These are phyloP conservation scores for Lolium perenne DNA, from an alignment of 176 grass and related monocot genomes.

Conservation along the genomic window DNA sequence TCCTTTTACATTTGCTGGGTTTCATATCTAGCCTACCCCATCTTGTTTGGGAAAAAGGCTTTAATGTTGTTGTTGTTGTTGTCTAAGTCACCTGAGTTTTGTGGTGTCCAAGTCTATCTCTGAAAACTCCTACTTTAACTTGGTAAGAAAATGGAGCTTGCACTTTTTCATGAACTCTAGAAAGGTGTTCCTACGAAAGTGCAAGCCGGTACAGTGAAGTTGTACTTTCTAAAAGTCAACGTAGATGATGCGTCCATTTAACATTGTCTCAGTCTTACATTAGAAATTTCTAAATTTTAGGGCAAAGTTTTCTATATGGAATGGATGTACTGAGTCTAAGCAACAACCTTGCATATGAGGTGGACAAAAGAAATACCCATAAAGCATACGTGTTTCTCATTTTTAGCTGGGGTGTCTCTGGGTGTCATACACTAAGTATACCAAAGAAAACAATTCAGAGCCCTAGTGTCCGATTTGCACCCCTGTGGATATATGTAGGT, in stretches of 20 bases:
- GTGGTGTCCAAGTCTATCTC: too few species aligned
- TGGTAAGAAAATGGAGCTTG: not conserved
- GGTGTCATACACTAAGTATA: not conserved
- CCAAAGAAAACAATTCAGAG: too few species aligned
- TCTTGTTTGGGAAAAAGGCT: too few species aligned
- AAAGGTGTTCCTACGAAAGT: not conserved
- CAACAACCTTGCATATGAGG: not conserved
- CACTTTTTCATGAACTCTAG: not conserved
- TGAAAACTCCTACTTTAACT: not conserved
- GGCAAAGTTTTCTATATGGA: not conserved
- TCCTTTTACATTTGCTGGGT: too few species aligned
- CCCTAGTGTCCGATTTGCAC: too few species aligned
- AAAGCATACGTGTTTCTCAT: not conserved
- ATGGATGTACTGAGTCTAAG: not conserved
- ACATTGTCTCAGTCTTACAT: too few species aligned
- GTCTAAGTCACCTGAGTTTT: too few species aligned
- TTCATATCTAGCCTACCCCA: too few species aligned
- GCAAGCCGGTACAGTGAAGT: not conserved
- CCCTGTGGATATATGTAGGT: too few species aligned
- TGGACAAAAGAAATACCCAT: not conserved
- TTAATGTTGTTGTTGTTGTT: too few species aligned
- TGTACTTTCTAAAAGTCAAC: not conserved
- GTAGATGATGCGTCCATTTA: not conserved
- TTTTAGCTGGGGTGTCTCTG: not conserved
- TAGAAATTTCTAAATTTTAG: not conserved